Conservation (phyloP, 2,329 filamentous ascomycete genomes). For the Xylariales sp. region DNA sequence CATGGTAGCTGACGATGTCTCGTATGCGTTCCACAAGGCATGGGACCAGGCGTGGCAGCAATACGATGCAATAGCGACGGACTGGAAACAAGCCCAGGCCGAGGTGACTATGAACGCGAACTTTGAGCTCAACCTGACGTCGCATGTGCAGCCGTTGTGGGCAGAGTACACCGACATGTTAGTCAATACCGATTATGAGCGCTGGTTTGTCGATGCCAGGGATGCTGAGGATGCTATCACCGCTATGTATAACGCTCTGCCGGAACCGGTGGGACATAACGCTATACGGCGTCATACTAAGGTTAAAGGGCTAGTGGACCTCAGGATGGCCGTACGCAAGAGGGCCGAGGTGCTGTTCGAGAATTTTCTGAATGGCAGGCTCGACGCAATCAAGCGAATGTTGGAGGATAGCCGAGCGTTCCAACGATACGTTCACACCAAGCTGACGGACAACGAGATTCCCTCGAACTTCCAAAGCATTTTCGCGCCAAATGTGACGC, state of each 20-base stretch:
- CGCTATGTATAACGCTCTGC: constrained; percentile 5
- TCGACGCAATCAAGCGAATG: not conserved
- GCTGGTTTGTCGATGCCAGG: constrained; percentile 7
- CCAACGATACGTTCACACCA: not conserved
- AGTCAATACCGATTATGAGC: constrained; percentile 3
- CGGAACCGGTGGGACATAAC: not conserved
- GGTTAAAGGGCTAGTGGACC: constrained; percentile 6
- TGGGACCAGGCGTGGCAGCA: no score
- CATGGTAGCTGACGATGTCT: no score
- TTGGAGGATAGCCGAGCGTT: not conserved
- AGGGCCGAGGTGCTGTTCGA: constrained; percentile 9
- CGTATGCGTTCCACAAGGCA: no score
- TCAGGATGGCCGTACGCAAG: constrained; percentile 8
- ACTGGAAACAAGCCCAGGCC: no score
- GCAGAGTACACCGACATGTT: constrained; percentile 3
- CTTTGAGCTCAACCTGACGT: not conserved
- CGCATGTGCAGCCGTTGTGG: not conserved
- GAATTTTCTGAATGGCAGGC: constrained; percentile 6
- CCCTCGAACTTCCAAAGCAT: no score
- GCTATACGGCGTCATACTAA: not conserved
- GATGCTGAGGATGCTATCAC: constrained; percentile 7
- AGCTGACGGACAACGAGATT: not conserved
- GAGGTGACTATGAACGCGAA: no score
- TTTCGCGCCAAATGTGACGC: not conserved
- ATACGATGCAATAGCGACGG: no score